Base-by-base conservation (phyloP, 2,329 filamentous ascomycete species). In the Coniella lustricola region DNA sequence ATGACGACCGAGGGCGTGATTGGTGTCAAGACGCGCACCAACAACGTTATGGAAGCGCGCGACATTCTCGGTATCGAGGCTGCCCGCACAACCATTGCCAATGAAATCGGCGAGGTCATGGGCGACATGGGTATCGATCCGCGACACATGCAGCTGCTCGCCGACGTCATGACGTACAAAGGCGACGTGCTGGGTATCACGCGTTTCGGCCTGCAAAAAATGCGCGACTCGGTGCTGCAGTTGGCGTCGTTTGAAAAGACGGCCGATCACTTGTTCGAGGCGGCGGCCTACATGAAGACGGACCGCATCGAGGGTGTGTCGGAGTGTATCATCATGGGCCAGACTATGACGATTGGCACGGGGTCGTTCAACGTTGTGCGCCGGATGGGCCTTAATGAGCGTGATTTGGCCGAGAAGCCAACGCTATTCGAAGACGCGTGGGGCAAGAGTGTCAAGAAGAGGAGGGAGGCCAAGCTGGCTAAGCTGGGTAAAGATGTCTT, bases 111-210 rank as follows among this genome's bases (percentile, higher is more conserved):
- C 46, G 76, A 77, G 45, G 93, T 97, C 62, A 98, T 97, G 90
- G 81, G 81, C 32, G 82, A 85, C 64, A 96, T 98, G 90, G 83
- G 81, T 66, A 97, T 98, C 60, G 93, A 98, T 67, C 91, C 90
- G 38, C 87, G 93, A 48, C 93, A 98, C 70, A 97, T 98, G 90
- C 86, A 96, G 64, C 78, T 98, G 16, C 80, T 98, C 2, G 91
- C 93, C 10, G 93, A 98, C 61, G 90, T 96, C 46, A 98, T 98
- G 93, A 97, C 93, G 1, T 97, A 91, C 76, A 97, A 96, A 72
- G 93, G 93, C 44, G 91, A 97, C 58, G 87, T 98, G 0, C 77
- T 96, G 16, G 93, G 93, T 44, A 98, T 98, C 63, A 98, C 93
- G 2, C 85, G 93, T 29, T 97, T 97, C 66, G 93, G 93, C 44